phyloP scores from a whole-genome alignment of 768 basidiomycete species.

The Rhizopogon rudus region DNA sequence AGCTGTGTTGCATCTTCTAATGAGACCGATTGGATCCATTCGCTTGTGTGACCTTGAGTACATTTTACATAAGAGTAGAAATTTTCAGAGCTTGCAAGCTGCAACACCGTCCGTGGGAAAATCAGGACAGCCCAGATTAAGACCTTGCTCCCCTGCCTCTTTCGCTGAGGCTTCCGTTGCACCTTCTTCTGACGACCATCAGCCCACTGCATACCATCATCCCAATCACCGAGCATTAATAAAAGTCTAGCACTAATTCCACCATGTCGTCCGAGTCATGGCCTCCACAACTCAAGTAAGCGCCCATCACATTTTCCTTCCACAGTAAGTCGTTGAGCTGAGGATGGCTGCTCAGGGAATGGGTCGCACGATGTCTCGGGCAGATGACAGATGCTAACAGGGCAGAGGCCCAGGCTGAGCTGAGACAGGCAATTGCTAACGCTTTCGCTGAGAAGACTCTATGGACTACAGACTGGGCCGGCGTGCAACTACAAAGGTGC shows the following conservation, averaged over 20 bases:
- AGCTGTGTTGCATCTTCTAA: conserved; percentile 16
- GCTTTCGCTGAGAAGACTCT: conserved; percentile 81
- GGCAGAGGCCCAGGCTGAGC: conserved; percentile 84
- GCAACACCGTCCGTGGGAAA: conserved; percentile 16
- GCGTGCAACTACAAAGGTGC: conserved; percentile 83
- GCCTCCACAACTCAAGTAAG: conserved; percentile 77
- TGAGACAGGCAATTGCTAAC: conserved; percentile 95
- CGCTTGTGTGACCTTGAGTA: neutral
- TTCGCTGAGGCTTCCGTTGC: neutral
- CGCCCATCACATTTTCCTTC: neutral
- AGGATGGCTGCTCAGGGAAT: conserved; percentile 55
- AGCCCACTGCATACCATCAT: neutral
- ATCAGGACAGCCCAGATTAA: neutral
- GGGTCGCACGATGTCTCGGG: conserved; percentile 91
- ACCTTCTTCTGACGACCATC: neutral
- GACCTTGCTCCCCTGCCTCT: too few relatives aligned
- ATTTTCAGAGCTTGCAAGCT: neutral
- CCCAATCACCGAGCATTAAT: neutral
- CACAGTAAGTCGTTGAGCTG: conserved; percentile 6
- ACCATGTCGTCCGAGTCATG: conserved; percentile 74
- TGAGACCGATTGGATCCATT: conserved; percentile 11
- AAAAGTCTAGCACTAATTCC: neutral
- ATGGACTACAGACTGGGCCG: conserved; percentile 93
- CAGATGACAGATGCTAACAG: conserved; percentile 89
- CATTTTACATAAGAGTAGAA: too few relatives aligned